Base-by-base conservation (phyloP, 306 rosid species). In the Glycine latifolia region DNA sequence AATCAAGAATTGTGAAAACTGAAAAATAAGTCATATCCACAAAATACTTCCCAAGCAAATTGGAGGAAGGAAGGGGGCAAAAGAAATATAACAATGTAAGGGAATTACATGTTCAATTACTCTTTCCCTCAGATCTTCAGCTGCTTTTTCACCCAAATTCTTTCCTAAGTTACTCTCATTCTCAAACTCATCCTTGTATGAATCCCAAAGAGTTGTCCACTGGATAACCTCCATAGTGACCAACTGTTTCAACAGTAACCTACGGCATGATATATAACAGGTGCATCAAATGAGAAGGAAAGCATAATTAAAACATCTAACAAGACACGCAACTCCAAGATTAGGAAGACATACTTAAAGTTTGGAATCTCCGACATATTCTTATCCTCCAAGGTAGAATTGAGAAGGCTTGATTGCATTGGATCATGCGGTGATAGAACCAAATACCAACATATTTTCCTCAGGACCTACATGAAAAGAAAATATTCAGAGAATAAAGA, bases 341-440 rank as follows among this genome's bases (percentile, higher is more conserved):
- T 9, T 71, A n/a, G 20, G 59, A 13, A 20, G 44, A 75, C 61
- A 44, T 87, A 87, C 96, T 87, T 90, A 67, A 93, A 93, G 81
- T 87, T 83, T n/a, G 89, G 78, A 78, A 93, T 81, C 84, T 93
- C 97, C 4, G 91, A 85, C 43, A 93, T 88, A 89, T 93, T 90
- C 82, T 90, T 93, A 79, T 90, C 97, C 82, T 90, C 96, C 90
- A 91, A 86, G 74, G 90, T 91, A 80, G 97, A 87, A 80, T 90
- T 89, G 67, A 93, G 94, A 74, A 93, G 98, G 88, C 94, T 93
- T 16, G 98, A 91, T 68, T 91, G 97, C 98, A 94, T 94, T n/a
- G 97, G 92, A 82, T 91, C 92, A 50, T 90, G 89, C 47, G 94
- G 97, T 53, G 98, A 59, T 67, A 91, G 86, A 83, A 90, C 90